These are phyloP conservation scores for Colletotrichum abscissum DNA, from an alignment of 2,329 filamentous ascomycete species.

Conservation along the genomic window DNA sequence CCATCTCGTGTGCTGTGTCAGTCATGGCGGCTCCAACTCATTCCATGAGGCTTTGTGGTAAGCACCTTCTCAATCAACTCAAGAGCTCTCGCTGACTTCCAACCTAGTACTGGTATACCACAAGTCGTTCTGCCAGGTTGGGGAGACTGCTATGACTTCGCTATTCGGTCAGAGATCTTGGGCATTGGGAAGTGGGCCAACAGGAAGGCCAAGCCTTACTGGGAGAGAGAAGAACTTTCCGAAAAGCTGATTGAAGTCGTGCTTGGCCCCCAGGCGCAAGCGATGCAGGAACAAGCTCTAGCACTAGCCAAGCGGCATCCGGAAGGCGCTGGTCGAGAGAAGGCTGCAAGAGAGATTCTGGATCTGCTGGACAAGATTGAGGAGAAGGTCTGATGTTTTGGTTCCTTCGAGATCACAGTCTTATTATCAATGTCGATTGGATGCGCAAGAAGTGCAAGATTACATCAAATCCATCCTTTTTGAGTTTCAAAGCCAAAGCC, in stretches of 20 bases:
- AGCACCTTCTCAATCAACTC: conserved; percentile 29
- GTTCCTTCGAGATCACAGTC: too few relatives aligned
- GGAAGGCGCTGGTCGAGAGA: neutral
- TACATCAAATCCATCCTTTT: too few relatives aligned
- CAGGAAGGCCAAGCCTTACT: conserved; percentile 38
- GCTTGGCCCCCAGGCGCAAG: conserved; percentile 13
- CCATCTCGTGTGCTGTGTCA: conserved; percentile 51
- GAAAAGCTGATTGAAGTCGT: conserved; percentile 36
- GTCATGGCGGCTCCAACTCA: conserved; percentile 60
- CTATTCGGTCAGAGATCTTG: conserved; percentile 18
- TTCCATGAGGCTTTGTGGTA: conserved; percentile 51
- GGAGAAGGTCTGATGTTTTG: neutral
- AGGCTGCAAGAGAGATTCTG: conserved; percentile 1
- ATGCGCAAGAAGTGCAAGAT: too few relatives aligned
- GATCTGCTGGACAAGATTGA: neutral
- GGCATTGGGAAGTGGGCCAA: conserved; percentile 36
- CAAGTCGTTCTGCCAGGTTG: conserved; percentile 20
- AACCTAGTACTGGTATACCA: conserved; percentile 15
- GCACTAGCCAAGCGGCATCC: neutral
- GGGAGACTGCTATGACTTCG: conserved; percentile 30
- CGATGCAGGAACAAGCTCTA: conserved; percentile 12
- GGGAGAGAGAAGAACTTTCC: conserved; percentile 38
- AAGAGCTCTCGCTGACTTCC: neutral
- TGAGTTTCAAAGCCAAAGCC: too few relatives aligned
- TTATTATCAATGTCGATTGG: too few relatives aligned